A percentile compares a stretch with the other conserved stretches of the same genome.
Evolutionary conservation across 331 rosid species (phyloP).

Genomic region (Erythrophleum ivorense): DNA sequence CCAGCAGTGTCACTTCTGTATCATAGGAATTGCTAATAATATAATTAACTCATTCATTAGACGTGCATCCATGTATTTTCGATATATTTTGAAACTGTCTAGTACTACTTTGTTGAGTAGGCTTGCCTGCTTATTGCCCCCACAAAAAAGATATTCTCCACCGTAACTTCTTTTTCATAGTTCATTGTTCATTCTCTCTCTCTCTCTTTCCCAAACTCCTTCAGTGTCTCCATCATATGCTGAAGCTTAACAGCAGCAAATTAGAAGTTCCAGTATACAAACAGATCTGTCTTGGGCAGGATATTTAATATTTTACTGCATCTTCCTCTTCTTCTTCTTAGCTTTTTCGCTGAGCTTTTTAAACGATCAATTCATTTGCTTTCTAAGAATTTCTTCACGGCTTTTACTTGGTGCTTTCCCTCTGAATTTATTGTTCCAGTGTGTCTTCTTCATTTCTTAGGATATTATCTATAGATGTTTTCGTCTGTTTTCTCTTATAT

Average conservation of each 20-base stretch:
- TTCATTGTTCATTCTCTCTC: conserved; percentile 3
- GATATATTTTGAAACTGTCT: conserved; percentile 21
- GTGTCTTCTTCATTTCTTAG: background rate
- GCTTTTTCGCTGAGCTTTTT: conserved; percentile 23
- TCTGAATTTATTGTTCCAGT: background rate
- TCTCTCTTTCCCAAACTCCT: conserved; percentile 16
- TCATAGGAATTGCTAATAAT: background rate
- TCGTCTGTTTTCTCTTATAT: background rate
- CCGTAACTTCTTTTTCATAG: conserved; percentile 11
- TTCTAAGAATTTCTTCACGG: conserved; percentile 21
- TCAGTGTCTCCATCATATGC: background rate
- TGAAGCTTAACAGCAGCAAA: background rate
- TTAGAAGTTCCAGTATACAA: background rate
- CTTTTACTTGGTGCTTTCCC: background rate
- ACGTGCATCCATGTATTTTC: background rate
- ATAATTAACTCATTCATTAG: background rate
- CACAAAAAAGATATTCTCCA: conserved; percentile 16
- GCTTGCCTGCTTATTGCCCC: conserved; percentile 36
- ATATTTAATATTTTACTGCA: background rate
- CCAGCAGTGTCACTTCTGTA: background rate
- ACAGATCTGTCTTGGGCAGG: background rate
- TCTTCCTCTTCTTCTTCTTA: conserved; percentile 14
- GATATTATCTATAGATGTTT: background rate
- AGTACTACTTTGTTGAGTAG: background rate
- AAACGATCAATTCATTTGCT: conserved; percentile 26